Conservation (phyloP, 2,329 filamentous ascomycete genomes). For the Lachnellula hyalina region DNA sequence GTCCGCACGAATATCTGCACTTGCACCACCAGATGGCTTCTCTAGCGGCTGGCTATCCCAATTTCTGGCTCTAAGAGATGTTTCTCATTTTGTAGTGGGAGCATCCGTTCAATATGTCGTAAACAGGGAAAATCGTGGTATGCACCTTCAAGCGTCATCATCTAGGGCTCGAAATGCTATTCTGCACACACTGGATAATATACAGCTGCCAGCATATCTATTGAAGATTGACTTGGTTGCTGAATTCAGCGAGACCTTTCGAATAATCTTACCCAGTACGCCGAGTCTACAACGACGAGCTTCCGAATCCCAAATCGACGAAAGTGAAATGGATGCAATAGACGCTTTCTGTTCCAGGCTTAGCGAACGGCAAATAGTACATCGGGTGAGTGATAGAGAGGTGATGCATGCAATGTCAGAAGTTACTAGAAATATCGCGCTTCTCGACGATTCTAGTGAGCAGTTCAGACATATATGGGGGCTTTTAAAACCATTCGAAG, state of each 20-base stretch:
- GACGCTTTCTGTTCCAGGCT: slow-evolving; percentile 33
- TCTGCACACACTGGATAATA: slow-evolving; percentile 32
- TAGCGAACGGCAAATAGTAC: slow-evolving; percentile 32
- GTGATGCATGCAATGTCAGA: slow-evolving; percentile 34
- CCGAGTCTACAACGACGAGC: slow-evolving; percentile 27
- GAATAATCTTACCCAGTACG: slow-evolving; percentile 36
- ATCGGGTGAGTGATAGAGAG: slow-evolving; percentile 38
- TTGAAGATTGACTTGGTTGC: slow-evolving; percentile 34
- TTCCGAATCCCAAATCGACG: slow-evolving; percentile 27
- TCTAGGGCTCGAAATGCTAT: slow-evolving; percentile 35
- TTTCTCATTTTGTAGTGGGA: slow-evolving; percentile 36
- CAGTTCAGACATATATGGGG: slow-evolving; percentile 34
- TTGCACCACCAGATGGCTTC: slow-evolving; percentile 29
- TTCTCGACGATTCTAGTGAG: slow-evolving; percentile 34
- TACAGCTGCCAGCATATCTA: slow-evolving; percentile 33
- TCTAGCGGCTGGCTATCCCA: slow-evolving; percentile 35
- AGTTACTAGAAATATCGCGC: slow-evolving; percentile 32
- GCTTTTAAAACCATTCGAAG: slow-evolving; percentile 33
- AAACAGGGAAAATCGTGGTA: slow-evolving; percentile 33
- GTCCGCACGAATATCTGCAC: slow-evolving; percentile 32
- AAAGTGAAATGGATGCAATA: slow-evolving; percentile 34
- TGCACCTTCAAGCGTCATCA: slow-evolving; percentile 32
- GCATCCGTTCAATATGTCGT: slow-evolving; percentile 36
- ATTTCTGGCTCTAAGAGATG: slow-evolving; percentile 36
- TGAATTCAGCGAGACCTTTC: slow-evolving; percentile 33